These are phyloP conservation scores for Cryphonectria naterciae DNA, from an alignment of 2,329 filamentous ascomycete species.

Conservation along the genomic window DNA sequence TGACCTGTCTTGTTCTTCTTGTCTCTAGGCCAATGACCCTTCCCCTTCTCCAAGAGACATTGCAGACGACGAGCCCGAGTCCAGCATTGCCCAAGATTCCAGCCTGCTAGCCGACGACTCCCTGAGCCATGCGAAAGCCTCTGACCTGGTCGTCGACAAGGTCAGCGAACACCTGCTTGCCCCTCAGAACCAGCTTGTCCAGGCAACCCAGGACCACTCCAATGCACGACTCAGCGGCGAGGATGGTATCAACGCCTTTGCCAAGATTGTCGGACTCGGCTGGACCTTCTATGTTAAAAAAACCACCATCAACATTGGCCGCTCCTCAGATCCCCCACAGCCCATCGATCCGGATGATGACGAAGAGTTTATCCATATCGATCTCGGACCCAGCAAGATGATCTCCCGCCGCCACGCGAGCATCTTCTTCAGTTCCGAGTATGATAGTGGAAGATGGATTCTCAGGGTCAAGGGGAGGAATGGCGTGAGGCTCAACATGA, in stretches of 20 bases:
- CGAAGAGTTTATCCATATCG: conserved; percentile 73
- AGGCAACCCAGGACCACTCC: conserved; percentile 65
- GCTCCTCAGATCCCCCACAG: conserved; percentile 60
- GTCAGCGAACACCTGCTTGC: conserved; percentile 55
- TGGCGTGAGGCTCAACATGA: conserved; percentile 82
- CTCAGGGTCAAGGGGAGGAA: conserved; percentile 90
- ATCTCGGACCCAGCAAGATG: conserved; percentile 82
- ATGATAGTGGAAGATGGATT: conserved; percentile 74
- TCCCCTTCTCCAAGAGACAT: conserved; percentile 44
- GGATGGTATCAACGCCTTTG: conserved; percentile 73
- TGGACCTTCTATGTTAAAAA: conserved; percentile 86
- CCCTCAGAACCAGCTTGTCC: conserved; percentile 52
- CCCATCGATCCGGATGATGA: conserved; percentile 51
- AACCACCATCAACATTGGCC: conserved; percentile 75
- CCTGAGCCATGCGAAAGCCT: conserved; percentile 47
- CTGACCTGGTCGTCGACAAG: conserved; percentile 60
- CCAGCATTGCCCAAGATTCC: conserved; percentile 37
- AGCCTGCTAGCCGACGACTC: conserved; percentile 48
- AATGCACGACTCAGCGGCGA: conserved; percentile 66
- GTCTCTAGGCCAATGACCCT: conserved; percentile 19
- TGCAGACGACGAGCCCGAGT: conserved; percentile 46
- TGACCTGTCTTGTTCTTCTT: not conserved
- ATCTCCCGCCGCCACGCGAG: conserved; percentile 77
- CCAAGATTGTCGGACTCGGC: conserved; percentile 78
- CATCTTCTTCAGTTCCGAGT: conserved; percentile 71